Evolutionary conservation across 1,139 yeast genomes (phyloP).

Genomic region (Saccharomycopsis crataegensis): DNA sequence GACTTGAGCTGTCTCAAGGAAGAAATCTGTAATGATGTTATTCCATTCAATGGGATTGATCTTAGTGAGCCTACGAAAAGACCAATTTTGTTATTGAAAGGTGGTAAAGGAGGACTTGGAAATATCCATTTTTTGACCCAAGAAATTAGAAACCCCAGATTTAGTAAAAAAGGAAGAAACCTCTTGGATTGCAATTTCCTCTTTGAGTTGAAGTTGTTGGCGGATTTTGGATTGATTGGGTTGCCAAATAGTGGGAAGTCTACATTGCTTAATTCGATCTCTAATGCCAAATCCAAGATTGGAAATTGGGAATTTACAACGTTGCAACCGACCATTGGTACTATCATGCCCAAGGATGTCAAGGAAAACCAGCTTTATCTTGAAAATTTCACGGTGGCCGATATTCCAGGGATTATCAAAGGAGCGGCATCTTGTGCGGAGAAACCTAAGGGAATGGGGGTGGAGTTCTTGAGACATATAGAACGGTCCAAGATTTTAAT

Average conservation of each 20-base stretch:
- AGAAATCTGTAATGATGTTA: slow-evolving; percentile 57
- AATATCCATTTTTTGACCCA: slow-evolving; percentile 89
- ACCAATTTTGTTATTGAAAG: slow-evolving; percentile 67
- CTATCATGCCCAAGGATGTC: slow-evolving; percentile 35
- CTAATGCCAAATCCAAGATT: slow-evolving; percentile 81
- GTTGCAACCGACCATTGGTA: slow-evolving; percentile 84
- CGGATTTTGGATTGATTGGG: slow-evolving; percentile 91
- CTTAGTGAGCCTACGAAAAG: slow-evolving; percentile 52
- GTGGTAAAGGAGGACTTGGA: slow-evolving; percentile 94
- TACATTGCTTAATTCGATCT: slow-evolving; percentile 78
- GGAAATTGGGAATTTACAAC: slow-evolving; percentile 99
- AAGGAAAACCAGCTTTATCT: not conserved
- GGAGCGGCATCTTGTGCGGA: slow-evolving; percentile 51
- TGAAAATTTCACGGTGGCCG: slow-evolving; percentile 74
- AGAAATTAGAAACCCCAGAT: slow-evolving; percentile 80
- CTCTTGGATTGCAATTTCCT: slow-evolving; percentile 63
- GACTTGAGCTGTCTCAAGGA: slow-evolving; percentile 55
- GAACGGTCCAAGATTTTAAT: slow-evolving; percentile 88
- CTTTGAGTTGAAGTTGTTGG: slow-evolving; percentile 78
- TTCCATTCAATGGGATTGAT: slow-evolving; percentile 78
- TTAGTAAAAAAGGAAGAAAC: slow-evolving; percentile 70
- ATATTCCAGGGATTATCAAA: slow-evolving; percentile 88
- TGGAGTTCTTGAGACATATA: slow-evolving; percentile 83
- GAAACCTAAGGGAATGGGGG: slow-evolving; percentile 84
- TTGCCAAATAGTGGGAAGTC: slow-evolving; percentile 96